Base-by-base conservation (phyloP, 2,329 filamentous ascomycete species). In the Tolypocladium pustulatum region DNA sequence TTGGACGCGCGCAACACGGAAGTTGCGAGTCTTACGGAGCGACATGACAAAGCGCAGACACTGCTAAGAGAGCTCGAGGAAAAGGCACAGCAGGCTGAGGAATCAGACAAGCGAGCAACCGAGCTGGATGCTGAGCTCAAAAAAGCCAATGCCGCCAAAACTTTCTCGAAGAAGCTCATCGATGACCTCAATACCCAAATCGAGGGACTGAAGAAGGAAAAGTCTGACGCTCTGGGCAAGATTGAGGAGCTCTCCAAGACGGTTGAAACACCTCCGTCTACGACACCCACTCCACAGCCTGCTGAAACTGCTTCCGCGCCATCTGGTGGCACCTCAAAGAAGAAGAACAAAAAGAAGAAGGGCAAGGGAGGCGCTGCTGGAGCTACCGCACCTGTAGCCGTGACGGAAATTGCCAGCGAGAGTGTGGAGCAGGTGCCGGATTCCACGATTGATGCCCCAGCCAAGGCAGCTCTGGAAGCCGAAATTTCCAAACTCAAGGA, bases 271-370 rank as follows among this genome's bases (percentile, higher is more conserved):
- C 61, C 67, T 27, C 55, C 68, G 1, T 40, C 62, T 6, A 43
- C 66, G 7, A 54, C 67, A 4, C 51, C 68, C 13, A 32, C 67
- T 7, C 30, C 64, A 8, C 60, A 65, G 4, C 60, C 66, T 5
- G 61, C 68, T 2, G 61, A 68, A 20, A 60, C 68, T 10, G 61
- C 67, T 17, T 58, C 71, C 4, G 51, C 71, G 1, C 56, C 67
- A 1, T 54, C 70, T 8, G 58, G 59, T 13, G 56, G 63, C 17
- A 61, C 63, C 4, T 67, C 67, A 0, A 77, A 78, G 61, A 82
- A 80, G 60, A 93, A 91, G 75, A 95, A 90, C 73, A 92, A 90
- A 72, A 95, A 91, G 70, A 96, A 93, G 78, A 96, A 95, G 81
- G 89, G 87, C 73, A 93, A 92, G 77, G 84, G 83, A 22, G 82